phyloP scores from a whole-genome alignment of 441 rosid species.

The Euphorbia celastroides region DNA sequence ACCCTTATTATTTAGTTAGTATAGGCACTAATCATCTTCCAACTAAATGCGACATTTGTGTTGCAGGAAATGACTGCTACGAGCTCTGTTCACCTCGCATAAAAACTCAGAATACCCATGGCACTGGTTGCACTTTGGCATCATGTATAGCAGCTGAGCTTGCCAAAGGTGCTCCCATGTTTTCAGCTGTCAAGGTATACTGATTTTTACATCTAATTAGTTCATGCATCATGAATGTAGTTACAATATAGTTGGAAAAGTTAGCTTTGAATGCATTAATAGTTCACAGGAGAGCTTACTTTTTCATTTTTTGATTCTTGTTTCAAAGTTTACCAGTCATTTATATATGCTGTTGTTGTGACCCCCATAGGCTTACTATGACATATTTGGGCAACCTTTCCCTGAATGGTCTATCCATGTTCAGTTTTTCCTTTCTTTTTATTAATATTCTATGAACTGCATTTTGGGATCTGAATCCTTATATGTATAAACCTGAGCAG shows the following conservation, averaged over 20 bases:
- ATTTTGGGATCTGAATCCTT: conserved; percentile 7
- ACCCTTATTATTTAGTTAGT: too few species aligned
- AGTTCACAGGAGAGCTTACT: neutral
- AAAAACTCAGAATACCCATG: conserved; percentile 78
- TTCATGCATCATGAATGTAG: neutral
- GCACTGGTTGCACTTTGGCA: conserved; percentile 97
- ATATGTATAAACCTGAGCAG: conserved; percentile 34
- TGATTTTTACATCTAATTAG: conserved; percentile 8
- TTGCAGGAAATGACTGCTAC: conserved; percentile 54
- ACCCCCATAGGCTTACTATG: neutral
- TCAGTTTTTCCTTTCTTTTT: neutral
- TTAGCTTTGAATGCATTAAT: neutral
- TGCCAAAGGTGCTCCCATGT: conserved; percentile 83
- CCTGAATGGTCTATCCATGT: neutral
- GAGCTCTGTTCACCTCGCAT: conserved; percentile 66
- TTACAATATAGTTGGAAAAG: neutral
- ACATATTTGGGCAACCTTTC: neutral
- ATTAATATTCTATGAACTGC: neutral
- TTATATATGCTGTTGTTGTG: neutral
- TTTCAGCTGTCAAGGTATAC: conserved; percentile 77
- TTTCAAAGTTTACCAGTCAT: too few species aligned
- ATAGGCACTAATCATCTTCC: too few species aligned
- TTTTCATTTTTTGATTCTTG: too few species aligned
- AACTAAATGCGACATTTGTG: neutral
- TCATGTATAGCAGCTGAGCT: conserved; percentile 96